Evolutionary conservation across 2,329 filamentous ascomycete genomes (phyloP).

Genomic region (Fusarium sp.): DNA sequence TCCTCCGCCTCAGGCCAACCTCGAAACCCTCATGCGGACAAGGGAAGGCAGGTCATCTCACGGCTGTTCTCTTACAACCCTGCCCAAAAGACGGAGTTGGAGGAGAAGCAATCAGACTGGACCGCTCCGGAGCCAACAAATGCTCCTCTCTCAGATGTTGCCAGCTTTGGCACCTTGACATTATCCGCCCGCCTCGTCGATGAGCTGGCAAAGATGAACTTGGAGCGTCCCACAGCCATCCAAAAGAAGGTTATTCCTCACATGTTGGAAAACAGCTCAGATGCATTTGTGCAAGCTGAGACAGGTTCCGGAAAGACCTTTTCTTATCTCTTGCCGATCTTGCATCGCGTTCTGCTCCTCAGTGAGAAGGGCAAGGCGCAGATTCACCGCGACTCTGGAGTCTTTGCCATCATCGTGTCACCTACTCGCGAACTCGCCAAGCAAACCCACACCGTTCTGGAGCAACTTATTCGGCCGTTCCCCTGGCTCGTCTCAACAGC

Average conservation of each 20-base stretch:
- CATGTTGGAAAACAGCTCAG: constrained; percentile 81
- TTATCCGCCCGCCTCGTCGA: constrained; percentile 83
- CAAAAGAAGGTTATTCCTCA: constrained; percentile 90
- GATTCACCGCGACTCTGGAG: constrained; percentile 85
- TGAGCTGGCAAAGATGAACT: constrained; percentile 86
- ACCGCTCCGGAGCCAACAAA: constrained; percentile 82
- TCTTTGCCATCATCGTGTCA: constrained; percentile 94
- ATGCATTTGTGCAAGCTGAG: constrained; percentile 96
- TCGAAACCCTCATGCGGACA: constrained; percentile 41
- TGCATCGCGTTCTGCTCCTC: constrained; percentile 86
- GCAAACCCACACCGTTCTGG: constrained; percentile 89
- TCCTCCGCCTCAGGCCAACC: constrained; percentile 23
- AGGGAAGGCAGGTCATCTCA: constrained; percentile 77
- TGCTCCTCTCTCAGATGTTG: constrained; percentile 86
- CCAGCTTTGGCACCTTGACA: constrained; percentile 88
- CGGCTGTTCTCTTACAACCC: constrained; percentile 95
- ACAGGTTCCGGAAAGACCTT: constrained; percentile 98
- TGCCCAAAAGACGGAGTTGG: constrained; percentile 71
- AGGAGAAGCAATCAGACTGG: constrained; percentile 63
- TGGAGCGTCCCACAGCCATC: constrained; percentile 94
- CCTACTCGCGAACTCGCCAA: constrained; percentile 95
- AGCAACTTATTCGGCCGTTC: constrained; percentile 86
- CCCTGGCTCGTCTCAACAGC: constrained; percentile 95
- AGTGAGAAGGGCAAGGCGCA: constrained; percentile 68
- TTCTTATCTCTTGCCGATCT: constrained; percentile 92